phyloP scores from a whole-genome alignment of 2,329 filamentous ascomycete species.

The Chaetomium globosum region DNA sequence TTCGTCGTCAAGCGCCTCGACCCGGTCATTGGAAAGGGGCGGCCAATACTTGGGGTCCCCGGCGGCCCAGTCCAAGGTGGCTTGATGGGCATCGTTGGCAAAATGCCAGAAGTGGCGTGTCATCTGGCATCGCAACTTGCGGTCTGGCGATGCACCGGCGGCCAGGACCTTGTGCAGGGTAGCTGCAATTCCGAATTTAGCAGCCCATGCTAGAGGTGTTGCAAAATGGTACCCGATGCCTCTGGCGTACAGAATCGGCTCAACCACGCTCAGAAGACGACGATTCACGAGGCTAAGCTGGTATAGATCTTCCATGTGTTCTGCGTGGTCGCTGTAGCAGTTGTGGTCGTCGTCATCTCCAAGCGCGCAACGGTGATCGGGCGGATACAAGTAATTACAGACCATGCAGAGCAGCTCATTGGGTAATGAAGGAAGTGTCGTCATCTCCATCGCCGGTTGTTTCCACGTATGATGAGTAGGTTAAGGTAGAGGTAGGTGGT shows the following conservation, averaged over 20 bases:
- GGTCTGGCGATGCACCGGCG: conserved; percentile 29
- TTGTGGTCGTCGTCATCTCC: background rate
- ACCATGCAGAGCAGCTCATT: too few species aligned
- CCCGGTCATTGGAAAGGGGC: too few species aligned
- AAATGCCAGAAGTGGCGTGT: background rate
- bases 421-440: too few species aligned
- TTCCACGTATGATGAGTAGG: too few species aligned
- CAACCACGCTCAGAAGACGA: conserved; percentile 23
- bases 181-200: conserved; percentile 16
- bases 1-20: too few species aligned
- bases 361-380: too few species aligned
- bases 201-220: conserved; percentile 32
- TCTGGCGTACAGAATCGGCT: conserved; percentile 31
- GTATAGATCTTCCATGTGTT: background rate
- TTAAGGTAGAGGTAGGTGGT: too few species aligned
- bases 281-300: conserved; percentile 27
- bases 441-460: too few species aligned
- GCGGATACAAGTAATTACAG: too few species aligned
- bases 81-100: background rate
- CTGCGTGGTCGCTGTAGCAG: background rate
- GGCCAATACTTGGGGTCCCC: too few species aligned
- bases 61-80: background rate
- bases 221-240: conserved; percentile 12
- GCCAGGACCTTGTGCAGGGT: conserved; percentile 31
- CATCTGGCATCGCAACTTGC: conserved; percentile 12